Conservation (phyloP, 306 rosid species). For the Cyclanthera cordifolia region DNA sequence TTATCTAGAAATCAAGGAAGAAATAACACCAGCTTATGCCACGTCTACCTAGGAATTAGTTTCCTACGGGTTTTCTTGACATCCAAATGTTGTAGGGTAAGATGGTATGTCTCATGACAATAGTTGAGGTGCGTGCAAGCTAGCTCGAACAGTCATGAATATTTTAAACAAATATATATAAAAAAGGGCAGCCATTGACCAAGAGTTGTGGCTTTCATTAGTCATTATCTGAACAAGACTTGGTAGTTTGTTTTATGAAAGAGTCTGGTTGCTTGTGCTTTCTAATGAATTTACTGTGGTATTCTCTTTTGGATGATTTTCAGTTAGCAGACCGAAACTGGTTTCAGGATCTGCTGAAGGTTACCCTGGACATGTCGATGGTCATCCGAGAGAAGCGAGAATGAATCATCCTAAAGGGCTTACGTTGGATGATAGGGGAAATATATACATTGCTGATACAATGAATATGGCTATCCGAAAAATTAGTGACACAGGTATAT, state of each 20-base stretch:
- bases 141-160: no score
- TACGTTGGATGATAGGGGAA: conserved; percentile 70
- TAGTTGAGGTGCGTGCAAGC: no score
- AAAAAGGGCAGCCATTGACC: neutral
- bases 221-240: neutral
- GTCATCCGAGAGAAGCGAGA: conserved; percentile 83
- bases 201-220: neutral
- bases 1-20: neutral
- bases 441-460: conserved; percentile 87
- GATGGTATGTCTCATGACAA: no score
- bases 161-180: no score
- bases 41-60: no score
- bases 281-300: neutral
- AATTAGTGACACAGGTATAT: conserved; percentile 67
- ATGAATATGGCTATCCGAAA: conserved; percentile 94
- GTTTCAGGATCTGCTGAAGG: conserved; percentile 92
- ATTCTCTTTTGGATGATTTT: conserved; percentile 19
- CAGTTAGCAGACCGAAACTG: conserved; percentile 85
- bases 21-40: neutral
- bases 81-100: no score
- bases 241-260: neutral
- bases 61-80: no score
- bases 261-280: neutral
- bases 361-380: conserved; percentile 80
- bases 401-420: conserved; percentile 88